These are phyloP conservation scores for Zygosaccharomyces gambellarensis DNA, from an alignment of 805 yeast genomes.

Conservation along the genomic window DNA sequence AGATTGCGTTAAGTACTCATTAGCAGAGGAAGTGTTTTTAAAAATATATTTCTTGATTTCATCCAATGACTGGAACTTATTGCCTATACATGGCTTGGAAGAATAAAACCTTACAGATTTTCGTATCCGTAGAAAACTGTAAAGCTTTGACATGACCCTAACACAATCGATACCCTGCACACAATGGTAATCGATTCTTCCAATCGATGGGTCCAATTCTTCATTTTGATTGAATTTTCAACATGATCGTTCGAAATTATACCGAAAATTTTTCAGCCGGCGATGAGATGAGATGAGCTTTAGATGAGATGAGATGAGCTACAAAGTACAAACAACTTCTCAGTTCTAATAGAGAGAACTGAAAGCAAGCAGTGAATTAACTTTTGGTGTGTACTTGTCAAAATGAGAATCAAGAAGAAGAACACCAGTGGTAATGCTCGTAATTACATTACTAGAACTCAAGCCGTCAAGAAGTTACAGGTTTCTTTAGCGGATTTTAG, in stretches of 20 bases:
- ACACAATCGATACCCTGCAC: not conserved
- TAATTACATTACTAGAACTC: constrained; percentile 89
- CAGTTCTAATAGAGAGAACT: not conserved
- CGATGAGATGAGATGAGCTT: constrained; percentile 22
- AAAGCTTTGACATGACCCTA: constrained; percentile 4
- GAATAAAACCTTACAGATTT: constrained; percentile 3
- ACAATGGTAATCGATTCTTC: not conserved
- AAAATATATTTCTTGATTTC: constrained; percentile 24
- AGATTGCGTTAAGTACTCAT: constrained; percentile 17
- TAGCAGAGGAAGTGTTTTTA: constrained; percentile 26
- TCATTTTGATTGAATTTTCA: not conserved
- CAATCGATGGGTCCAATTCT: not conserved
- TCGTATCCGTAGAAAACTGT: constrained; percentile 1
- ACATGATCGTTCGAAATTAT: constrained; percentile 1
- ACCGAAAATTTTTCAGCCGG: constrained; percentile 19
- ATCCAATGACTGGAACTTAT: constrained; percentile 20
- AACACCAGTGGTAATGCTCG: constrained; percentile 85
- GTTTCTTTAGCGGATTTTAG: constrained; percentile 94
- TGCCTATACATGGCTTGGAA: constrained; percentile 14
- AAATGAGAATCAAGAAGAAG: constrained; percentile 70
- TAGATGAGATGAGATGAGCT: constrained; percentile 11
- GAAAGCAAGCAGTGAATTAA: not conserved
- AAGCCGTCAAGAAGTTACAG: constrained; percentile 87
- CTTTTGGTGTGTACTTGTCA: not conserved
- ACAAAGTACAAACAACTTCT: not conserved